Base-by-base conservation (phyloP, 2,329 filamentous ascomycete species). In the Hirsutella thompsonii region DNA sequence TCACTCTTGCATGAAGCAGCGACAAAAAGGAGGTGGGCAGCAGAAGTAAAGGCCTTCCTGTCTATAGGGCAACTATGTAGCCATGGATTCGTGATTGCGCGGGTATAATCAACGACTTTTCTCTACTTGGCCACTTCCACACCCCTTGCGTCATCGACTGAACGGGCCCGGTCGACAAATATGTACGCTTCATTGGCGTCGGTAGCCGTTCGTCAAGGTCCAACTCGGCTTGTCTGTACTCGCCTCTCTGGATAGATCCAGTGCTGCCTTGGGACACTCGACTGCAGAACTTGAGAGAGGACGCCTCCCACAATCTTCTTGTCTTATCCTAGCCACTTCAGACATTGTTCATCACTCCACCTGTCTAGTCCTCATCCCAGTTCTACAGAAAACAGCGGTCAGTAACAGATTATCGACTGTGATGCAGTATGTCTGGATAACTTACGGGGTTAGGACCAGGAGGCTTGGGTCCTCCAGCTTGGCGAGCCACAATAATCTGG, bases 401-500 rank as follows among this genome's bases (percentile, higher is more conserved):
- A 33, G 29, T 18, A n/a, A 18, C 14, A n/a, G 32, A 34, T 18
- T 4, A 8, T 16, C n/a, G 32, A 4, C 14, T 16, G 32, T 34
- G 13, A 18, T 5, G 14, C 32, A 9, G 32, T 2, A 18, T 36
- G 10, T 18, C 14, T 9, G 1, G 6, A 23, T 11, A 40, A 62
- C 69, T 56, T 57, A 73, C 69, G 36, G 89, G 83, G 66, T 95
- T 95, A 51, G 88, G 92, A 37, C 84, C 89, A 23, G 92, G 92
- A 42, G 90, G 90, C 74, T 98, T 98, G 19, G 93, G 92, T 30
- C 92, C 92, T 57, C 92, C 92, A 37, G 93, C 92, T 68, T 96
- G 92, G 67, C 90, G 80, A 47, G 93, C 89, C 43, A 98, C 92
- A 59, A 98, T 98, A 58, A 98, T 98, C 68, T 98, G 93, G 64